These are phyloP conservation scores for Botrytis tulipae DNA, from an alignment of 2,329 filamentous ascomycete genomes.

Conservation along the genomic window DNA sequence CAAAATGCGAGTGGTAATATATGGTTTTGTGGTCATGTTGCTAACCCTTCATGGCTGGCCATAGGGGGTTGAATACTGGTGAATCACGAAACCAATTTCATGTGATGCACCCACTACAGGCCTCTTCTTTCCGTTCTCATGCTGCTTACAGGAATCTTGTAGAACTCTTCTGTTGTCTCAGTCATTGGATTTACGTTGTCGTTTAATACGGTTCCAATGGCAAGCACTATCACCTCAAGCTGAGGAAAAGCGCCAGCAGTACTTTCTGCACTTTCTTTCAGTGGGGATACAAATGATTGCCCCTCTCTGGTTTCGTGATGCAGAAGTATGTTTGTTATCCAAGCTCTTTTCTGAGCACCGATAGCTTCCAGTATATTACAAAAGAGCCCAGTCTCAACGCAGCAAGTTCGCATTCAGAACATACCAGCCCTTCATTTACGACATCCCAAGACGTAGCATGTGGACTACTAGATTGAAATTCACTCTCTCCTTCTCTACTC, in stretches of 20 bases:
- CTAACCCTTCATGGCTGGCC: not conserved
- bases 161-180: too few relatives aligned
- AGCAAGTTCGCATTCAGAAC: not conserved
- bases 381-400: too few relatives aligned
- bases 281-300: too few relatives aligned
- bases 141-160: not conserved
- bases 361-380: not conserved
- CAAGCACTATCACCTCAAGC: not conserved
- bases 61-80: not conserved
- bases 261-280: too few relatives aligned
- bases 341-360: fast-evolving
- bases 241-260: too few relatives aligned
- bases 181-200: not conserved
- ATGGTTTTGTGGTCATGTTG: not conserved
- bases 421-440: too few relatives aligned
- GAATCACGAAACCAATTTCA: not conserved
- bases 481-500: not conserved
- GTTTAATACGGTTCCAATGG: not conserved
- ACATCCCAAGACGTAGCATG: not conserved
- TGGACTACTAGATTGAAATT: not conserved
- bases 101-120: not conserved
- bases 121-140: not conserved
- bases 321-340: not conserved
- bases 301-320: not conserved
- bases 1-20: not conserved